Percentiles rank a stretch among this genome's conserved stretches.
These are phyloP conservation scores for Phaeolepiota aurea DNA, from an alignment of 768 basidiomycete genomes.

Conservation along the genomic window DNA sequence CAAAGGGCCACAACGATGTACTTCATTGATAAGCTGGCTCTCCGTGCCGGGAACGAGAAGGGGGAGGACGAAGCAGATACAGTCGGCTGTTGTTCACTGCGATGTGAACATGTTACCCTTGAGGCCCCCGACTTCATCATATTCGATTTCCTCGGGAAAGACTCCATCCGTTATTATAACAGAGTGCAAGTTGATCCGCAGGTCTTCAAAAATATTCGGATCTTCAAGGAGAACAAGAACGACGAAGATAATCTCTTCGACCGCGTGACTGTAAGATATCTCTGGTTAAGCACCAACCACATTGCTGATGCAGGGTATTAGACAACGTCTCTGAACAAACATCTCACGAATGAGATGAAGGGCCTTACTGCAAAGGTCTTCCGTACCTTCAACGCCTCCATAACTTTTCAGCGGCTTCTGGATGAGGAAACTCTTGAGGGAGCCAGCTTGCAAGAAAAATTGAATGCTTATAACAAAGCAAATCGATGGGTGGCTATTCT, in stretches of 20 bases:
- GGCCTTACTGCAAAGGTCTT: constrained; percentile 98
- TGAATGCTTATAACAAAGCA: constrained; percentile 94
- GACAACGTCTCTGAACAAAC: constrained; percentile 85
- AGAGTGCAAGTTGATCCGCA: constrained; percentile 83
- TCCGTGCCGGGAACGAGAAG: constrained; percentile 99
- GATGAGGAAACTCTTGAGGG: constrained; percentile 54
- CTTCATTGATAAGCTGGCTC: constrained; percentile 93
- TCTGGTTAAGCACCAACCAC: constrained; percentile 5
- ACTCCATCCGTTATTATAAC: constrained; percentile 96
- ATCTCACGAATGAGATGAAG: constrained; percentile 90
- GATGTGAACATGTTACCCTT: constrained; percentile 93
- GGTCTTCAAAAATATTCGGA: constrained; percentile 96
- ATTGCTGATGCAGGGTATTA: constrained; percentile 23
- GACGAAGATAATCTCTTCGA: constrained; percentile 90
- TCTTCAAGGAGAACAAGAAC: constrained; percentile 92
- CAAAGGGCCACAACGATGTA: constrained; percentile 99
- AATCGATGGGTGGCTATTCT: constrained; percentile 96
- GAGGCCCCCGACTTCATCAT: constrained; percentile 80
- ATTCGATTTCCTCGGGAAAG: constrained; percentile 98
- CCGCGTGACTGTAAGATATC: constrained; percentile 76
- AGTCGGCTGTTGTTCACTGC: constrained; percentile 96
- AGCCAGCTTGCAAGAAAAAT: constrained; percentile 86
- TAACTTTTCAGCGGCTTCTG: constrained; percentile 88
- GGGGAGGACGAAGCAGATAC: constrained; percentile 99
- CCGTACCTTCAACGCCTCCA: constrained; percentile 99